Conservation (phyloP, 306 rosid species). For the Pyrus bretschneideri region DNA sequence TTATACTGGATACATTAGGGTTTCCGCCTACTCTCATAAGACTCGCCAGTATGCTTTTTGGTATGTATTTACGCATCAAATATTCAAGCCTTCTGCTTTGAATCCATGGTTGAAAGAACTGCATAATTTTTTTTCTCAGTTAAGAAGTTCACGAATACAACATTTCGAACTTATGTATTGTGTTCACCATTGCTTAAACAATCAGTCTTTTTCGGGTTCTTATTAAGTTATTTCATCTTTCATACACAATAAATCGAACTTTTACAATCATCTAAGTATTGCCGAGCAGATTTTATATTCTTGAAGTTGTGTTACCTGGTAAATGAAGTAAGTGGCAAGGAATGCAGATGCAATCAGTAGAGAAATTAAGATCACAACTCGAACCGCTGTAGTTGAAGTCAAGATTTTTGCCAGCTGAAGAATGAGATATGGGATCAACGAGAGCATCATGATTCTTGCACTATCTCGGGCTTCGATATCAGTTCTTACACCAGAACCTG, state of each 20-base stretch:
- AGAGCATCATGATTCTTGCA: too few species aligned
- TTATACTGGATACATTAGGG: constrained; percentile 14
- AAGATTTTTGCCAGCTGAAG: too few species aligned
- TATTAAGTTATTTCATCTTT: too few species aligned
- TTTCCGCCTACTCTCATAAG: constrained; percentile 20
- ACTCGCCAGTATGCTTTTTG: not conserved
- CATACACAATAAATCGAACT: too few species aligned
- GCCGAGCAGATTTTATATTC: not conserved
- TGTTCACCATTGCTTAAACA: too few species aligned
- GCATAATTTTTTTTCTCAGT: not conserved
- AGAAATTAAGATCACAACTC: constrained; percentile 15
- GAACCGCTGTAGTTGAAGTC: too few species aligned
- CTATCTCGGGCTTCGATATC: too few species aligned
- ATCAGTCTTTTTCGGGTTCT: too few species aligned
- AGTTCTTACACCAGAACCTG: too few species aligned
- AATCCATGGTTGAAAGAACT: constrained; percentile 38
- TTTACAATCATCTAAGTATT: not conserved
- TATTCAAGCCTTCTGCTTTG: constrained; percentile 34
- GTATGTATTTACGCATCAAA: constrained; percentile 11
- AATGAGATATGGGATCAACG: too few species aligned
- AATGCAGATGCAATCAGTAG: constrained; percentile 13
- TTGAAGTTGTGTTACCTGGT: constrained; percentile 22
- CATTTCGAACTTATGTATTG: not conserved
- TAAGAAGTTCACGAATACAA: not conserved
- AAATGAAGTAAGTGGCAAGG: constrained; percentile 13